Evolutionary conservation across 1,139 yeast species (phyloP).

Genomic region (Geotrichum candidum): DNA sequence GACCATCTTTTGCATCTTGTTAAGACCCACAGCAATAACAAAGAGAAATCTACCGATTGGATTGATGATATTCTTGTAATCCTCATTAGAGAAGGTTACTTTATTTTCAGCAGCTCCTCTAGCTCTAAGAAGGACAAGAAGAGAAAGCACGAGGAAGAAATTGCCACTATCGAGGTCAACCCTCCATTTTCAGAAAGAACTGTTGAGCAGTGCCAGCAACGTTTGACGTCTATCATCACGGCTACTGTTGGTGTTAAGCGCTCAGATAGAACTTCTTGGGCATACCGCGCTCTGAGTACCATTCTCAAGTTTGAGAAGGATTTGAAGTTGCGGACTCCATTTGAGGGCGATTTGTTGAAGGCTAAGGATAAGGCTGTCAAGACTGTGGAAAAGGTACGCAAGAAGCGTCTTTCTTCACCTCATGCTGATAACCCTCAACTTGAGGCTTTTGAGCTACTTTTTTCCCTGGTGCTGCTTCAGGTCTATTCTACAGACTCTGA

Average conservation of each 20-base stretch:
- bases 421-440: conserved; percentile 41
- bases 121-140: conserved; percentile 17
- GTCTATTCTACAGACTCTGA: conserved; percentile 70
- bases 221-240: conserved; percentile 56
- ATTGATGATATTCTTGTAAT: conserved; percentile 47
- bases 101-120: conserved; percentile 29
- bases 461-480: conserved; percentile 74
- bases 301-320: conserved; percentile 24
- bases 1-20: conserved; percentile 60
- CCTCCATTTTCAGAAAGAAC: conserved; percentile 21
- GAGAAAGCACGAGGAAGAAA: conserved; percentile 14
- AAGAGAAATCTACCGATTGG: conserved; percentile 33
- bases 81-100: conserved; percentile 53
- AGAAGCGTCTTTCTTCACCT: conserved; percentile 36
- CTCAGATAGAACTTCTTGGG: conserved; percentile 53
- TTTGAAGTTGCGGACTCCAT: conserved; percentile 26
- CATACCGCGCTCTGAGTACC: conserved; percentile 34
- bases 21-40: conserved; percentile 21
- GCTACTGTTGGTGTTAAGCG: conserved; percentile 40
- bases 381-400: conserved; percentile 45
- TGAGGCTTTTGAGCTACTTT: conserved; percentile 61
- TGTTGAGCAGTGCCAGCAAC: conserved; percentile 39
- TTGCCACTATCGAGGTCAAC: conserved; percentile 11
- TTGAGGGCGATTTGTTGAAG: conserved; percentile 35
- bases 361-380: conserved; percentile 49